A percentile compares a stretch with the other conserved stretches of the same genome.
Evolutionary conservation across 192 early-diverging fungal genomes (phyloP).

Genomic region (Podila clonocystis): DNA sequence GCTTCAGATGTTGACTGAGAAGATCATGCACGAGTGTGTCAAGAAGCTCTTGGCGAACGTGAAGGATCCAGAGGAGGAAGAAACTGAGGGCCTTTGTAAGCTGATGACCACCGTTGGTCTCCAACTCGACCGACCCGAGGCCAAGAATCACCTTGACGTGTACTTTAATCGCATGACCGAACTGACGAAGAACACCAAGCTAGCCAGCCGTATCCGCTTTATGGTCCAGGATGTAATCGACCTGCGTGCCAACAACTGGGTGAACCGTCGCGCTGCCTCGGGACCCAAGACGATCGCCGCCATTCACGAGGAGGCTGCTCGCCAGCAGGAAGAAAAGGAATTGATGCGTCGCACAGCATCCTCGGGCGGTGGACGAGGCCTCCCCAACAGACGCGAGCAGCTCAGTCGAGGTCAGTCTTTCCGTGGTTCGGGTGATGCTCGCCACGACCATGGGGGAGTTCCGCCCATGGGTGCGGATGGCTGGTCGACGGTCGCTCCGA

Average conservation of each 20-base stretch:
- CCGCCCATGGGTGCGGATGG: constrained; percentile 71
- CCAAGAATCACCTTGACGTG: constrained; percentile 75
- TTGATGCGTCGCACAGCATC: constrained; percentile 72
- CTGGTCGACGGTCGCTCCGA: constrained; percentile 70
- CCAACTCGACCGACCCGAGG: constrained; percentile 68
- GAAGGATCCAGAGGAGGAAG: constrained; percentile 91
- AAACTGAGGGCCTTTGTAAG: constrained; percentile 93
- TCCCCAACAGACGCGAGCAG: constrained; percentile 72
- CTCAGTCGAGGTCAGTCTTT: constrained; percentile 67
- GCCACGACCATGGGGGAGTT: constrained; percentile 34
- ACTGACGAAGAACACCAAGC: constrained; percentile 72
- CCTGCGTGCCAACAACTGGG: constrained; percentile 83
- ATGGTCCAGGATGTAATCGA: constrained; percentile 92
- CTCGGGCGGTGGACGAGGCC: constrained; percentile 67
- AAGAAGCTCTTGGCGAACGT: constrained; percentile 78
- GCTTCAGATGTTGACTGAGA: constrained; percentile 87
- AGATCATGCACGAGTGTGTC: constrained; percentile 96
- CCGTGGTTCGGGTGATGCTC: constrained; percentile 56
- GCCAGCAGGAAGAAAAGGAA: constrained; percentile 79
- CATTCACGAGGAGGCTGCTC: constrained; percentile 84
- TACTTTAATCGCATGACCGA: constrained; percentile 89
- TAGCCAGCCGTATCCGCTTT: constrained; percentile 92
- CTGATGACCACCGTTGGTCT: constrained; percentile 90
- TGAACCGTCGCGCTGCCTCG: constrained; percentile 63
- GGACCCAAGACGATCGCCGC: constrained; percentile 94